phyloP scores from a whole-genome alignment of 768 basidiomycete genomes.

The Suillus plorans region DNA sequence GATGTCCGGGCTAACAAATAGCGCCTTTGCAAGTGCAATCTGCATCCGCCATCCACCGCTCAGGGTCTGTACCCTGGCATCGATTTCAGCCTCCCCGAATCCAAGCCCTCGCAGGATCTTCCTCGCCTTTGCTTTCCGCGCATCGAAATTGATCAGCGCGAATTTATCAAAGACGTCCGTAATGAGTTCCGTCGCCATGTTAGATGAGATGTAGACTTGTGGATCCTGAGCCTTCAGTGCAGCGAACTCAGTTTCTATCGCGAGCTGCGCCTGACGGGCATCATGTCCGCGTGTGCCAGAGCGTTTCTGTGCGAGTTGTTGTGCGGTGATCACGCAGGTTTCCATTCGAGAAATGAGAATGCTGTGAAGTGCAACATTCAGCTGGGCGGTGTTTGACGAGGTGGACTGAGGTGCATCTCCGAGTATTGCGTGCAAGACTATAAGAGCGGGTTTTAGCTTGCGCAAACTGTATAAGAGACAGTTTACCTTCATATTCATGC shows the following conservation, averaged over 20 bases:
- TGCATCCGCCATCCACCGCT: constrained; percentile 70
- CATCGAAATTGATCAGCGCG: constrained; percentile 9
- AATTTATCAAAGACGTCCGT: constrained; percentile 12
- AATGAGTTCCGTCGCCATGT: constrained; percentile 9
- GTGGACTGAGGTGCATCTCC: not conserved
- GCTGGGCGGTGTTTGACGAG: not conserved
- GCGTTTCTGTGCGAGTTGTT: constrained; percentile 12
- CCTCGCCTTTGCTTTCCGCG: constrained; percentile 35
- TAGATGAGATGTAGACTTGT: constrained; percentile 8
- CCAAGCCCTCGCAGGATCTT: constrained; percentile 59
- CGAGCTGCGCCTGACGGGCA: constrained; percentile 11
- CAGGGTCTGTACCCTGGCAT: constrained; percentile 34
- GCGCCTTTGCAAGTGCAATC: constrained; percentile 55
- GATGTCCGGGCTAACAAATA: constrained; percentile 57
- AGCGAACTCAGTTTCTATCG: constrained; percentile 8
- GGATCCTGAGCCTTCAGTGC: constrained; percentile 8
- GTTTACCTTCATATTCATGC: constrained; percentile 12
- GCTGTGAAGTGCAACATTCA: constrained; percentile 8
- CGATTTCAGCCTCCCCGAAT: constrained; percentile 41
- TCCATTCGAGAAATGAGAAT: constrained; percentile 10
- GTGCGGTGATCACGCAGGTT: not conserved
- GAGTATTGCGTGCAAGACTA: constrained; percentile 8
- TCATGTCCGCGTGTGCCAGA: constrained; percentile 12
- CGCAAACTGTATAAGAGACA: not conserved
- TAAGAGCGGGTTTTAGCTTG: not conserved